These are phyloP conservation scores for Saccharomyces hybrid DNA, from an alignment of 1,139 yeast species.

Conservation along the genomic window DNA sequence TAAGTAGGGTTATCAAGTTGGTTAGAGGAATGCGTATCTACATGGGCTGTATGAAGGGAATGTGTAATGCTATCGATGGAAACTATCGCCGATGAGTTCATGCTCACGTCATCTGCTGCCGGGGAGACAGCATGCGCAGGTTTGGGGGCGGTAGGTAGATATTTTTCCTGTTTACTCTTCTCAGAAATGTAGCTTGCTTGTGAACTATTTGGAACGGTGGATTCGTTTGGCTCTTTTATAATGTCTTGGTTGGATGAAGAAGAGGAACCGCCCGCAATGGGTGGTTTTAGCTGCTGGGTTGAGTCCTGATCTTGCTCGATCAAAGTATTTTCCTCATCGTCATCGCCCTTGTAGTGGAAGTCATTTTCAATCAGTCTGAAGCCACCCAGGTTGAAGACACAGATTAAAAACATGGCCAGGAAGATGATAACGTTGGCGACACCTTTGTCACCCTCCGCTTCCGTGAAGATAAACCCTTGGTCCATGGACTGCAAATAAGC, in stretches of 20 bases:
- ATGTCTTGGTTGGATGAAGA: constrained; percentile 1
- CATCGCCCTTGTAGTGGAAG: constrained; percentile 33
- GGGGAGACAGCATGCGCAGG: background rate
- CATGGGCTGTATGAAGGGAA: background rate
- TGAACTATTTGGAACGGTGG: background rate
- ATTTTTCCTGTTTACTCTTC: background rate
- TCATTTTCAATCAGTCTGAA: constrained; percentile 66
- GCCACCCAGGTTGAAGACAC: constrained; percentile 74
- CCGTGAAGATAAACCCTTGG: constrained; percentile 51
- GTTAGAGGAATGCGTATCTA: background rate
- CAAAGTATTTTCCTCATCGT: constrained; percentile 2
- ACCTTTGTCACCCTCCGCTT: constrained; percentile 62
- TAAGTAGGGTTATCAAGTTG: constrained; percentile 3
- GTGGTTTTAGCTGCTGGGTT: background rate
- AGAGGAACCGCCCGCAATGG: background rate
- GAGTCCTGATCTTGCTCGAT: background rate
- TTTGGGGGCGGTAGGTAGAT: background rate
- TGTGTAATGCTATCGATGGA: background rate
- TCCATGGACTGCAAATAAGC: constrained; percentile 84
- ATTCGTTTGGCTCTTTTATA: constrained; percentile 1
- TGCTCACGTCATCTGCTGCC: background rate
- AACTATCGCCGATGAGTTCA: background rate
- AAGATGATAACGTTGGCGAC: constrained; percentile 82
- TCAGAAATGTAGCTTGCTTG: background rate
- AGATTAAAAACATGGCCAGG: constrained; percentile 59